Conservation (phyloP, 257 asterid genomes). For the Przewalskia tangutica region DNA sequence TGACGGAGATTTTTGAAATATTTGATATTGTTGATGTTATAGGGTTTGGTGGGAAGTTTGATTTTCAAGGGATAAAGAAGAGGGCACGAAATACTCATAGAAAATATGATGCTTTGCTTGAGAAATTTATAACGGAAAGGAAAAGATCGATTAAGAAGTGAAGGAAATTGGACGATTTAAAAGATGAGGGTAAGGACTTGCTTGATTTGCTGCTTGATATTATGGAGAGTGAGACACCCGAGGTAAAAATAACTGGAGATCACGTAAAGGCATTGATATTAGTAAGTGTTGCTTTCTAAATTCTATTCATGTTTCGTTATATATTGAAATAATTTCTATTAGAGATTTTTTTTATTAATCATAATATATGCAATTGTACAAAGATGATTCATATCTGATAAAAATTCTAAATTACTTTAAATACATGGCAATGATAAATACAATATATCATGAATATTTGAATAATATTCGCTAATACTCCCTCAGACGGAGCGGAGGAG, state of each 20-base stretch:
- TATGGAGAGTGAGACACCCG: conserved; percentile 37
- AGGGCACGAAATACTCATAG: conserved; percentile 29
- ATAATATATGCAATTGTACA: too few species aligned
- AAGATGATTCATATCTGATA: too few species aligned
- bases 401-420: too few species aligned
- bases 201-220: conserved; percentile 47
- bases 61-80: conserved; percentile 51
- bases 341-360: too few species aligned
- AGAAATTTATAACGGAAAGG: conserved; percentile 35
- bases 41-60: conserved; percentile 38
- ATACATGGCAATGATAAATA: too few species aligned
- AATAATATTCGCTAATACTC: too few species aligned
- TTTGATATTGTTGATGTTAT: conserved; percentile 37
- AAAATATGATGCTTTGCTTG: conserved; percentile 48
- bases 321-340: too few species aligned
- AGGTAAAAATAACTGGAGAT: conserved; percentile 40
- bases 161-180: not conserved
- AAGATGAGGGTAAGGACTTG: conserved; percentile 28
- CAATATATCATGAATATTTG: too few species aligned
- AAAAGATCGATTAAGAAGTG: conserved; percentile 20
- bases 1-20: conserved; percentile 51
- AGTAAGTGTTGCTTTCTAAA: conserved; percentile 14
- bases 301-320: too few species aligned
- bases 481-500: too few species aligned
- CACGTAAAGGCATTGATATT: conserved; percentile 51